phyloP scores from a whole-genome alignment of 805 yeast species.

The Ogataea methylovora region DNA sequence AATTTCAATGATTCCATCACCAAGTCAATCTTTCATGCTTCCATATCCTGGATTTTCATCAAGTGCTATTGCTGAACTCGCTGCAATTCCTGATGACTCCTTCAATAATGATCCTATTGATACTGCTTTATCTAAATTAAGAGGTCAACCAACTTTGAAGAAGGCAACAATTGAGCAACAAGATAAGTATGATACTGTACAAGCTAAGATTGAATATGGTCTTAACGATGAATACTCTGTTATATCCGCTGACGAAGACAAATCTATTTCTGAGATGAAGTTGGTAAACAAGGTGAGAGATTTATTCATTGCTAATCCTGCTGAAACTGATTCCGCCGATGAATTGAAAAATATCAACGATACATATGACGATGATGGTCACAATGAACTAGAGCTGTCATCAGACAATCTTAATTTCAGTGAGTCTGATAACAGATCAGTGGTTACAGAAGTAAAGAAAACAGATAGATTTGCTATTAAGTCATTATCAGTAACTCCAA shows the following conservation, averaged over 20 bases:
- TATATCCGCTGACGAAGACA: slow-evolving; percentile 3
- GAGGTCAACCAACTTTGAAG: slow-evolving; percentile 41
- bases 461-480: slow-evolving; percentile 20
- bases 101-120: slow-evolving; percentile 62
- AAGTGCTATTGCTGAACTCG: slow-evolving; percentile 67
- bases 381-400: too few relatives aligned
- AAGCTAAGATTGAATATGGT: slow-evolving; percentile 12
- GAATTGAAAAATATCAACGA: slow-evolving; percentile 11
- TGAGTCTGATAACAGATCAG: too few relatives aligned
- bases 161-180: background rate
- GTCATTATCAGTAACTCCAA: slow-evolving; percentile 21
- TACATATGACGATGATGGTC: slow-evolving; percentile 6
- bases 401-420: too few relatives aligned
- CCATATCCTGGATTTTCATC: slow-evolving; percentile 42
- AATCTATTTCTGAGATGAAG: slow-evolving; percentile 21
- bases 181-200: background rate
- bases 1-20: slow-evolving; percentile 25
- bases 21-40: slow-evolving; percentile 23
- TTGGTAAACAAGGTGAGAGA: slow-evolving; percentile 27
- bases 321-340: slow-evolving; percentile 7
- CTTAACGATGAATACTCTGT: slow-evolving; percentile 19
- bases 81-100: slow-evolving; percentile 78
- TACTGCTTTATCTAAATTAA: slow-evolving; percentile 69
- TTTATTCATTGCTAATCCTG: slow-evolving; percentile 21
- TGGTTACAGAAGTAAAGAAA: slow-evolving; percentile 1